Conservation (phyloP, 1,139 yeast species). For the Kodamaea derodonti region DNA sequence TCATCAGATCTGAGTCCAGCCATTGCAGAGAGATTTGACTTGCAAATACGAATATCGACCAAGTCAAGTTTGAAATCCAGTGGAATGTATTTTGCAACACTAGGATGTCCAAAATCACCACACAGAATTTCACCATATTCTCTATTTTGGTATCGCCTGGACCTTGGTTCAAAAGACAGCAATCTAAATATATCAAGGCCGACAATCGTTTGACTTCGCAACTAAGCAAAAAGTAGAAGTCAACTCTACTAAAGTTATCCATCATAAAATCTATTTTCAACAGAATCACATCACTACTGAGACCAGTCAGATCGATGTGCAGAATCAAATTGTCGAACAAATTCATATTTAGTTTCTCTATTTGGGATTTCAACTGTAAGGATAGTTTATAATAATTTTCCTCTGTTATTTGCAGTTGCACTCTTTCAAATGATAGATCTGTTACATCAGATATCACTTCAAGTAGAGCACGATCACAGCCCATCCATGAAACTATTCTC, state of each 20-base stretch:
- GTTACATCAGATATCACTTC: conserved; percentile 31
- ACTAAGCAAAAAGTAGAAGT: conserved; percentile 24
- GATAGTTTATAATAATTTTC: conserved; percentile 12
- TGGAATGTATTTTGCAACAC: conserved; percentile 24
- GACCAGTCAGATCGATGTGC: conserved; percentile 3
- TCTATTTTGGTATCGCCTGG: conserved; percentile 16
- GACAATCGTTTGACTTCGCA: conserved; percentile 27
- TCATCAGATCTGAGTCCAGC: conserved; percentile 21
- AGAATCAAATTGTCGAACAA: conserved; percentile 12
- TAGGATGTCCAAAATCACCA: conserved; percentile 19
- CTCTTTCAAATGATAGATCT: conserved; percentile 30
- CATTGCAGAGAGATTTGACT: conserved; percentile 21
- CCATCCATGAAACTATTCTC: conserved; percentile 20
- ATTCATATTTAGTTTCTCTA: conserved; percentile 10
- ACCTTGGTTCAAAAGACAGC: conserved; percentile 19
- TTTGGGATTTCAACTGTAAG: conserved; percentile 6
- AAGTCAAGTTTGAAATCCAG: conserved; percentile 23
- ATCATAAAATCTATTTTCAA: conserved; percentile 10
- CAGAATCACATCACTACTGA: conserved; percentile 7
- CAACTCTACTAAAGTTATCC: conserved; percentile 15
- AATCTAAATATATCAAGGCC: conserved; percentile 22
- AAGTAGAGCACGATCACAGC: conserved; percentile 26
- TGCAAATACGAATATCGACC: conserved; percentile 26
- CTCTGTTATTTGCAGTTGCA: conserved; percentile 11
- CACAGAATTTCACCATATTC: conserved; percentile 15